Conservation (phyloP, 495 filamentous ascomycete species). For the Penicillium macrosclerotiorum region DNA sequence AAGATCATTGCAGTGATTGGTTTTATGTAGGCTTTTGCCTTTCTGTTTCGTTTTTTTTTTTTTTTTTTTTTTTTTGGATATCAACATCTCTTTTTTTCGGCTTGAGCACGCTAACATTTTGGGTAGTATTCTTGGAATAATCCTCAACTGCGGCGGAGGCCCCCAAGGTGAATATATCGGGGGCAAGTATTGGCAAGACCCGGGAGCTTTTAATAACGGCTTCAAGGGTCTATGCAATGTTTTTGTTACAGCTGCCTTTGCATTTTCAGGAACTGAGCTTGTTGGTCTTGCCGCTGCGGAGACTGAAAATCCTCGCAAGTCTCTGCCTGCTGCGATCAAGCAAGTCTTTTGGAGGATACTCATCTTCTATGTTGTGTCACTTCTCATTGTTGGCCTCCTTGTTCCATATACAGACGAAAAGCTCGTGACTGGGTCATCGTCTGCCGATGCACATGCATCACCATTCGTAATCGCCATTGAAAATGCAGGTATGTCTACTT, state of each 20-base stretch:
- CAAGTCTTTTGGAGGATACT: constrained; percentile 96
- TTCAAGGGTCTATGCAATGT: constrained; percentile 94
- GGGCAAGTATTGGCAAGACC: constrained; percentile 73
- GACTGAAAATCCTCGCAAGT: constrained; percentile 81
- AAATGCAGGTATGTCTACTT: too few relatives aligned
- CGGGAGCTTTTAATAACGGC: constrained; percentile 86
- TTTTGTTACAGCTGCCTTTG: constrained; percentile 89
- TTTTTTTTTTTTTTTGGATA: too few relatives aligned
- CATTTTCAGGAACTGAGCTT: constrained; percentile 91
- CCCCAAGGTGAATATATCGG: constrained; percentile 78
- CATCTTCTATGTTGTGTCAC: constrained; percentile 78
- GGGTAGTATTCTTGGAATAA: constrained; percentile 70
- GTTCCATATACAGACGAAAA: constrained; percentile 65
- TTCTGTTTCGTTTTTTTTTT: not conserved
- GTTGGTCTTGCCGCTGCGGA: constrained; percentile 89
- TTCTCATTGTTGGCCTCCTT: constrained; percentile 70
- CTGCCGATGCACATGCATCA: constrained; percentile 71
- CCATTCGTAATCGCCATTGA: constrained; percentile 89
- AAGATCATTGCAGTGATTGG: constrained; percentile 86
- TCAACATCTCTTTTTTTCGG: too few relatives aligned
- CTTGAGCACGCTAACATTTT: too few relatives aligned
- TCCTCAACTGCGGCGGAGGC: constrained; percentile 77
- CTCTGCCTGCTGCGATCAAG: constrained; percentile 81
- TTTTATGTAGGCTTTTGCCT: constrained; percentile 64
- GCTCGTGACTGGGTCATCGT: constrained; percentile 53